Base-by-base conservation (phyloP, 2,329 filamentous ascomycete species). In the Cytospora mali region DNA sequence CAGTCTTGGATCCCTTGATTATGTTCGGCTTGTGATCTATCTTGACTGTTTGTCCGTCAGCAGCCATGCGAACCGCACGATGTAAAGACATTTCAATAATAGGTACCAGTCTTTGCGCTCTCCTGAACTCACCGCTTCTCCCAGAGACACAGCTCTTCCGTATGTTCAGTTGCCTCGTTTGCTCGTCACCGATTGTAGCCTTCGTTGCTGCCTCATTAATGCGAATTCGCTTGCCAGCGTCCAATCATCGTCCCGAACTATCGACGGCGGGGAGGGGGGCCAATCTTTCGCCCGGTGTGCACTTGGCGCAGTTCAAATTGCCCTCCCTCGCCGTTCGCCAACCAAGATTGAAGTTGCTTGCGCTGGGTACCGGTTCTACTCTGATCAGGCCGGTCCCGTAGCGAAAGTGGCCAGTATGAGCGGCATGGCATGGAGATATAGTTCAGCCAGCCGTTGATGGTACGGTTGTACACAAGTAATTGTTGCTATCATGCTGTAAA, bases 181-280 rank as follows among this genome's bases (percentile, higher is more conserved):
- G 46, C 23, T 28, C 11, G 21, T 49, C 23, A 25, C 21, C 29
- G 35, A 29, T 29, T 21, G 9, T 28, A 25, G 29, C n/a, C 21
- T 23, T 21, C 18, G 18, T 42, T 9, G 14, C 10, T 58, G 55
- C 28, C 39, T 57, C n/a, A n/a, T 49, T 27, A 23, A 58, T 58
- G 29, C 14, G 23, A 16, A 46, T 39, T 58, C 55, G 46, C 55
- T 58, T 58, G 16, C 23, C 46, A 39, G 21, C 29, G 13, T 16
- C 29, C 21, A 51, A 39, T 39, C 16, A 31, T 46, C 46, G 46
- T 28, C 46, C 42, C 21, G n/a, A 13, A 18, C 21, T 3, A 33
- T 21, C 46, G 5, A 27, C 39, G 16, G 25, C 6, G 29, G 21
- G 48, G 46, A n/a, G 42, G 29, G 16, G 29, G 16, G 21, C 46